Percentiles rank a stretch among this genome's conserved stretches.
Evolutionary conservation across 495 filamentous ascomycete species (phyloP).

Genomic region (Xylaria curta): DNA sequence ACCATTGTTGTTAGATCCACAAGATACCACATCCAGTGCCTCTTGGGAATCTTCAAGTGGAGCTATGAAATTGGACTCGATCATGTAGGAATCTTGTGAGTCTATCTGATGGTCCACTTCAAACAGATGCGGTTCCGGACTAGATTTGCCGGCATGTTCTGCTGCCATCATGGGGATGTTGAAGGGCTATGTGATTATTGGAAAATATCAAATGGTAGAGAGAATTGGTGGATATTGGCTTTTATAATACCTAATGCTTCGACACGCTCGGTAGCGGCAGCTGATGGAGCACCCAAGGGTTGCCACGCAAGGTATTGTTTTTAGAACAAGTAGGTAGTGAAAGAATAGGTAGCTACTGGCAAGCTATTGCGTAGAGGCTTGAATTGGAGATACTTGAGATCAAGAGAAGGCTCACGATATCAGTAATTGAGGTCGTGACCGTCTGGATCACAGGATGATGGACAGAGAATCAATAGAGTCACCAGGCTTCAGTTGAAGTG

Average conservation of each 20-base stretch:
- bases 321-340: background rate
- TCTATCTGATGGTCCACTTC: background rate
- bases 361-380: background rate
- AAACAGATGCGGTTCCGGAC: background rate
- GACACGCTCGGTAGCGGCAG: background rate
- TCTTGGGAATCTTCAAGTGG: slow-evolving; percentile 12
- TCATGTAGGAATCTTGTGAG: background rate
- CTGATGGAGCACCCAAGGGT: background rate
- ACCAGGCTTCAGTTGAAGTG: background rate
- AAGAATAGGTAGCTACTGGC: background rate
- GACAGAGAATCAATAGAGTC: background rate
- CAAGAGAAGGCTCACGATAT: background rate
- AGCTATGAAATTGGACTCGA: background rate
- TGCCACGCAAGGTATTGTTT: background rate
- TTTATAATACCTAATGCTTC: background rate
- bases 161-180: background rate
- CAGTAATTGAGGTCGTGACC: background rate
- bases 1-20: background rate
- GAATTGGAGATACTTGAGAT: background rate
- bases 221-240: background rate
- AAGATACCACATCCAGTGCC: background rate
- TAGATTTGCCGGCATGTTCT: background rate
- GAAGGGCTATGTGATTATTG: background rate
- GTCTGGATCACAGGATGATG: background rate
- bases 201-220: background rate